Conservation (phyloP, 2,329 filamentous ascomycete genomes). For the Colletotrichum truncatum region DNA sequence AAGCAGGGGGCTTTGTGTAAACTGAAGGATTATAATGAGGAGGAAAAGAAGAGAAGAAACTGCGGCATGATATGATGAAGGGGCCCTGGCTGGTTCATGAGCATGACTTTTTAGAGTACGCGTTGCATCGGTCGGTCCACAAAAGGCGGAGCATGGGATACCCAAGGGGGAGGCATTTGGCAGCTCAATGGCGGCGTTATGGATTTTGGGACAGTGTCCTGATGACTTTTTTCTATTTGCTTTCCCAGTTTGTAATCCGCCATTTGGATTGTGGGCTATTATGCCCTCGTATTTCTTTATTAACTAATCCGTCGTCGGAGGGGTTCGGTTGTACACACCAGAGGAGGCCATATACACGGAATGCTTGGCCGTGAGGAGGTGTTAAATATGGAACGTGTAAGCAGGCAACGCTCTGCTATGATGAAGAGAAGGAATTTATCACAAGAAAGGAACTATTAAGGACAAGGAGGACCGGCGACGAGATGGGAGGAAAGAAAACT, state of each 20-base stretch:
- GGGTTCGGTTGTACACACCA: neutral
- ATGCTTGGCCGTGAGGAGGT: neutral
- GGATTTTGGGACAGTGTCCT: neutral
- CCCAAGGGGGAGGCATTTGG: conserved; percentile 5
- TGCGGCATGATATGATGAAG: conserved; percentile 11
- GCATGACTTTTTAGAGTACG: conserved; percentile 31
- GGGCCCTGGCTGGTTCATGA: conserved; percentile 22
- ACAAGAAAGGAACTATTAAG: neutral
- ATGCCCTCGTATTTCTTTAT: neutral
- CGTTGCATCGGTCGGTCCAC: conserved; percentile 28
- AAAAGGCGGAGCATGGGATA: conserved; percentile 14
- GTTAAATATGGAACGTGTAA: too few relatives aligned
- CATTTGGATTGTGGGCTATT: neutral
- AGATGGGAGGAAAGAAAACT: neutral
- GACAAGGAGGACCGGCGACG: neutral
- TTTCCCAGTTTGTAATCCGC: neutral
- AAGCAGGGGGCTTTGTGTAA: neutral
- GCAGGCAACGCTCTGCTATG: too few relatives aligned
- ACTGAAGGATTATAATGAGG: conserved; percentile 38
- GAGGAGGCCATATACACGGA: too few relatives aligned
- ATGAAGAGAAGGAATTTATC: neutral
- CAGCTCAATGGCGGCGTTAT: conserved; percentile 10
- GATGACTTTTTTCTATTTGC: neutral
- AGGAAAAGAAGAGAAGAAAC: conserved; percentile 14
- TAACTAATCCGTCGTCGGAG: neutral